Evolutionary conservation across 202 grass and related monocot genomes (phyloP).

Genomic region (Setaria italica): DNA sequence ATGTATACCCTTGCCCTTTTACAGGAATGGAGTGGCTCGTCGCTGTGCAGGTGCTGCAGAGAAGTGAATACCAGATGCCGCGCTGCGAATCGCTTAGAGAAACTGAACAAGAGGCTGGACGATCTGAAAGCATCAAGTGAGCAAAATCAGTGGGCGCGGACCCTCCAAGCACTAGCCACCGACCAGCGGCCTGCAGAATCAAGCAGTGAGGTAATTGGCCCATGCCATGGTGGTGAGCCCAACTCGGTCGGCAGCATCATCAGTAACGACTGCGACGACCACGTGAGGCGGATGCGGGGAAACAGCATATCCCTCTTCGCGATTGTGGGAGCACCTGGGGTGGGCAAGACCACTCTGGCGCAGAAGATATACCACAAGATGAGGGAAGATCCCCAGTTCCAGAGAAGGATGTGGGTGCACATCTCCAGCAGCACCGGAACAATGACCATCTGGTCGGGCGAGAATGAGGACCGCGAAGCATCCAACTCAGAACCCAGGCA

Average conservation of each 20-base stretch:
- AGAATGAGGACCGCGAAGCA: too few species aligned
- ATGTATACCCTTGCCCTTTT: too few species aligned
- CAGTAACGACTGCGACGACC: not conserved
- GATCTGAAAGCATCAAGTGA: too few species aligned
- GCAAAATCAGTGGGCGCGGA: too few species aligned
- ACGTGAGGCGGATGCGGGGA: not conserved
- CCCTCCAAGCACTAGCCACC: too few species aligned
- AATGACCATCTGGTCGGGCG: not conserved
- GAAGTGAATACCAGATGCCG: too few species aligned
- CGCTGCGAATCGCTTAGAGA: too few species aligned
- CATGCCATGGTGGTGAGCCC: not conserved
- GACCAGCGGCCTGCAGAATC: too few species aligned
- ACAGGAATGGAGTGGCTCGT: too few species aligned
- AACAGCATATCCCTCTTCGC: slow-evolving; percentile 19
- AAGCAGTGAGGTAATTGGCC: not conserved
- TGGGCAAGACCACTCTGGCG: slow-evolving; percentile 54
- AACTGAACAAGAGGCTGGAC: too few species aligned
- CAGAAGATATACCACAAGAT: slow-evolving; percentile 48
- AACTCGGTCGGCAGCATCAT: not conserved
- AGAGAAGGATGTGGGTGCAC: slow-evolving; percentile 41
- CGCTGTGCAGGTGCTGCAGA: too few species aligned
- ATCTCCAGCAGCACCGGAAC: slow-evolving; percentile 27
- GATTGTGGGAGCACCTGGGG: slow-evolving; percentile 40
- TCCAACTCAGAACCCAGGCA: too few species aligned
- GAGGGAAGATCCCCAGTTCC: not conserved